These are phyloP conservation scores for Hordeum marinum DNA, from an alignment of 176 grass and related monocot species.

Conservation along the genomic window DNA sequence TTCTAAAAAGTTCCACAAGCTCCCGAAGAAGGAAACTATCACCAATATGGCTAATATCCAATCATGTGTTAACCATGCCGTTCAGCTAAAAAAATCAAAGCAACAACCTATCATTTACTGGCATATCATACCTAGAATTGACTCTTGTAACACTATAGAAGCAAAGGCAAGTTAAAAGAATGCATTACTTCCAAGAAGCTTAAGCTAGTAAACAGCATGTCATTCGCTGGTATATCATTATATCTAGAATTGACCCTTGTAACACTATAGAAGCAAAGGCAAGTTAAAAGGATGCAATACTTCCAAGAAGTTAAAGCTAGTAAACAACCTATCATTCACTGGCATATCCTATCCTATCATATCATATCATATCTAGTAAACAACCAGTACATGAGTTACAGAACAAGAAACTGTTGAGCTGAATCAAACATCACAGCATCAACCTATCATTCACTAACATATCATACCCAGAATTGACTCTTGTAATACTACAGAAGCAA, in stretches of 20 bases:
- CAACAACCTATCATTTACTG: background rate
- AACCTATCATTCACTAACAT: background rate
- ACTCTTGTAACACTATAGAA: background rate
- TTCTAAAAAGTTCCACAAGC: background rate
- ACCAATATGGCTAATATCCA: background rate
- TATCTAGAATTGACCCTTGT: background rate
- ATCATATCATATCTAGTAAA: too few species aligned
- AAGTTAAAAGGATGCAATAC: background rate
- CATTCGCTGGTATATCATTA: background rate
- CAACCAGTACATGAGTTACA: background rate
- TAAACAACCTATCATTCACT: background rate
- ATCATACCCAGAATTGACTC: background rate
- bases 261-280: background rate
- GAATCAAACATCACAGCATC: background rate
- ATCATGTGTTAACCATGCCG: too few species aligned
- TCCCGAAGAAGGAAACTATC: background rate
- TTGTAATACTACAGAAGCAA: background rate
- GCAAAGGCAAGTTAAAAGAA: constrained; percentile 2
- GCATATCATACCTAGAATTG: background rate
- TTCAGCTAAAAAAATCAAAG: background rate
- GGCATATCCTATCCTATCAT: too few species aligned
- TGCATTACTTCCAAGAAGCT: background rate
- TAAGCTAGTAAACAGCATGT: background rate
- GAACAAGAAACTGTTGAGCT: background rate
- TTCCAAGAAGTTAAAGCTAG: background rate